These are phyloP conservation scores for Lactarius deliciosus DNA, from an alignment of 768 basidiomycete species.

Conservation along the genomic window DNA sequence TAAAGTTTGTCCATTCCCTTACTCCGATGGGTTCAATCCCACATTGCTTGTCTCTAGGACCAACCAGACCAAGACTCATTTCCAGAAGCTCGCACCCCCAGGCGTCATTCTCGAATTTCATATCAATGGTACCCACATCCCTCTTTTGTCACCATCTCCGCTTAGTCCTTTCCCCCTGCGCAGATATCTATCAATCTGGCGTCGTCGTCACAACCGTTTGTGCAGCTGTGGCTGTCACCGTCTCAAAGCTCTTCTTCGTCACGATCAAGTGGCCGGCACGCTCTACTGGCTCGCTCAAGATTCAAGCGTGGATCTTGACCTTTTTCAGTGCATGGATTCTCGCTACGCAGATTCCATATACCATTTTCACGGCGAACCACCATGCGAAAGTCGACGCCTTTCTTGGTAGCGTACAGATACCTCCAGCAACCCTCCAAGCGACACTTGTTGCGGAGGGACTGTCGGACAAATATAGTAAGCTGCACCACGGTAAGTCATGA, in stretches of 20 bases:
- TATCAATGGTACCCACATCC: slow-evolving; percentile 26
- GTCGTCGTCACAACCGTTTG: slow-evolving; percentile 29
- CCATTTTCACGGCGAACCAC: slow-evolving; percentile 46
- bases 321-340: slow-evolving; percentile 50
- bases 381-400: slow-evolving; percentile 46
- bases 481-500: slow-evolving; percentile 13
- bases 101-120: slow-evolving; percentile 24
- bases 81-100: slow-evolving; percentile 16
- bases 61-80: slow-evolving; percentile 19
- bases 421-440: slow-evolving; percentile 39
- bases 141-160: slow-evolving; percentile 29
- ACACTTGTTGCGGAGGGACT: slow-evolving; percentile 25
- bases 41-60: slow-evolving; percentile 1
- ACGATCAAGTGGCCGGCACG: slow-evolving; percentile 31
- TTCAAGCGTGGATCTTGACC: slow-evolving; percentile 41
- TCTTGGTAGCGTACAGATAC: slow-evolving; percentile 40
- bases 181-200: slow-evolving; percentile 31
- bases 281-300: slow-evolving; percentile 21
- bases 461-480: slow-evolving; percentile 17
- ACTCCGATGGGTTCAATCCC: background rate
- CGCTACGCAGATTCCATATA: slow-evolving; percentile 48
- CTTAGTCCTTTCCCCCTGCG: slow-evolving; percentile 23
- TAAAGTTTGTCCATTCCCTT: slow-evolving; percentile 31
- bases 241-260: slow-evolving; percentile 35
- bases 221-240: slow-evolving; percentile 37